phyloP scores from a whole-genome alignment of 2,329 filamentous ascomycete species.

The Pestalotiopsis sp. region DNA sequence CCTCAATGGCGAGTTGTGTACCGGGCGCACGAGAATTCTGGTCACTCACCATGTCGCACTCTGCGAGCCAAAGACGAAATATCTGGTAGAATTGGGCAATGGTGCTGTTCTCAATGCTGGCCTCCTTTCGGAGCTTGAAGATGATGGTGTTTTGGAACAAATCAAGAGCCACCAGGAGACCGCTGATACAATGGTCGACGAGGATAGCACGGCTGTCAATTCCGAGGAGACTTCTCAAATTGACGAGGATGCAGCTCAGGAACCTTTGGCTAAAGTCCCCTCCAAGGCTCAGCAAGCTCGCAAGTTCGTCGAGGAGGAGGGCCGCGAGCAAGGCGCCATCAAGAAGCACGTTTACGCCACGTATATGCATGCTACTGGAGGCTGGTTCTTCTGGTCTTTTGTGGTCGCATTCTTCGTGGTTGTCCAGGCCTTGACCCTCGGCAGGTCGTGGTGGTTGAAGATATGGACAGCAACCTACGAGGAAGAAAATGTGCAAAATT shows the following conservation, averaged over 20 bases:
- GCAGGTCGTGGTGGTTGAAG: constrained; percentile 65
- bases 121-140: constrained; percentile 64
- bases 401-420: constrained; percentile 57
- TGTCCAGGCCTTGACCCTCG: constrained; percentile 59
- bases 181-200: constrained; percentile 51
- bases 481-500: constrained; percentile 27
- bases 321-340: constrained; percentile 71
- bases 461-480: constrained; percentile 60
- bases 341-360: constrained; percentile 67
- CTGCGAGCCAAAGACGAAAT: constrained; percentile 72
- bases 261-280: constrained; percentile 50
- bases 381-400: constrained; percentile 60
- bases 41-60: constrained; percentile 81
- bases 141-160: constrained; percentile 56
- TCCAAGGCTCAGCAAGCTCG: constrained; percentile 54
- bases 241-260: constrained; percentile 40
- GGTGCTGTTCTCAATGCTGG: constrained; percentile 69
- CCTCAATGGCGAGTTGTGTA: constrained; percentile 70
- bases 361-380: constrained; percentile 71
- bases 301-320: constrained; percentile 78
- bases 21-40: constrained; percentile 73
- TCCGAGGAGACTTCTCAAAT: constrained; percentile 52
- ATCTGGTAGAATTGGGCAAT: constrained; percentile 73
- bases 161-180: constrained; percentile 58
- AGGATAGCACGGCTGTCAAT: constrained; percentile 56